Conservation (phyloP, 1,284 basidiomycete species). For the Clitocybe nebularis region DNA sequence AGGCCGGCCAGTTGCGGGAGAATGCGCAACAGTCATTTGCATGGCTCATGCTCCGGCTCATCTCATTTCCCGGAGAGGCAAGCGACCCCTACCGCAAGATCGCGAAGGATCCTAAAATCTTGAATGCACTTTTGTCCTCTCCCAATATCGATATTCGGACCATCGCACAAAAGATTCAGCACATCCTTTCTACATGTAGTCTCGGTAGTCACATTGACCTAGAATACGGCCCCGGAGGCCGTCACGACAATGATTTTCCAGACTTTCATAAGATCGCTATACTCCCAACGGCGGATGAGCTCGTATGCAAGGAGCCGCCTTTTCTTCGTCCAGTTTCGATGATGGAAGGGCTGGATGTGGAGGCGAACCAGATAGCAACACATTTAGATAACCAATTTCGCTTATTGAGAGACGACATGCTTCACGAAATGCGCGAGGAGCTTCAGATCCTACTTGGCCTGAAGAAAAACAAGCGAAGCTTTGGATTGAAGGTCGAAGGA, state of each 20-base stretch:
- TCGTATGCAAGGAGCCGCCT: conserved; percentile 36
- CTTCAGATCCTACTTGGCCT: conserved; percentile 37
- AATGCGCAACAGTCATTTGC: conserved; percentile 37
- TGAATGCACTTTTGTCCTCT: conserved; percentile 31
- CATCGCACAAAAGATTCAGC: conserved; percentile 38
- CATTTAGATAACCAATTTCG: conserved; percentile 63
- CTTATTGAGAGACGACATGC: conserved; percentile 58
- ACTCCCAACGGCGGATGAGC: conserved; percentile 53
- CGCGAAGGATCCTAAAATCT: conserved; percentile 29
- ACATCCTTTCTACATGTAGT: conserved; percentile 29
- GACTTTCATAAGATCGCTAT: conserved; percentile 56
- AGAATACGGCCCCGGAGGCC: conserved; percentile 42
- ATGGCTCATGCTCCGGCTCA: conserved; percentile 46
- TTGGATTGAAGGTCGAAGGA: conserved; percentile 38
- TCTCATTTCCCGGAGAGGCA: conserved; percentile 32
- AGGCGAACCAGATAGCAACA: not conserved
- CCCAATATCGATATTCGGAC: conserved; percentile 26
- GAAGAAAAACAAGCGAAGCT: conserved; percentile 38
- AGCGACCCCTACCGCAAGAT: conserved; percentile 33
- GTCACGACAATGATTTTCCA: conserved; percentile 59
- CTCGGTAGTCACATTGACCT: conserved; percentile 18
- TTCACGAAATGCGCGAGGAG: conserved; percentile 57
- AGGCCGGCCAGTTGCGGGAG: conserved; percentile 30
- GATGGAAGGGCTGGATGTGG: conserved; percentile 38
- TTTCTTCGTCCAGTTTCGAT: conserved; percentile 41